These are phyloP conservation scores for Funneliformis geosporum DNA, from an alignment of 192 early-diverging fungal species.

Conservation along the genomic window DNA sequence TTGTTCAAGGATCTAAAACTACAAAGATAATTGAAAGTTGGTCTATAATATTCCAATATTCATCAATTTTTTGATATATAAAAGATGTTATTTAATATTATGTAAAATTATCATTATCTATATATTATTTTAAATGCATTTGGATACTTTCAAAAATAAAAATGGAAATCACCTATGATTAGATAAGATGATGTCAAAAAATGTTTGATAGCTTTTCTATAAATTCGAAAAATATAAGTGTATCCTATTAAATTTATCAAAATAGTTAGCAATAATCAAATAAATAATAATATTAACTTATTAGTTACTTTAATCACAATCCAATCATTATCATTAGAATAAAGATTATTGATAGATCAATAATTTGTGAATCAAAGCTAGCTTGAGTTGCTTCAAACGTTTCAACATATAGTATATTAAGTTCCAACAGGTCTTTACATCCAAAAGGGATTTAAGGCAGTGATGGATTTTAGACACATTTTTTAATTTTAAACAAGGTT, in stretches of 20 bases:
- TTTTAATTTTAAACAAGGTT: too few relatives aligned
- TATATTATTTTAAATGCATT: neutral
- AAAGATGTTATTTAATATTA: neutral
- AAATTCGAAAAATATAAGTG: neutral
- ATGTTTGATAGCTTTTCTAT: neutral
- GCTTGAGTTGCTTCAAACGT: neutral
- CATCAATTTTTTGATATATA: neutral
- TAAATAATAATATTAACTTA: neutral
- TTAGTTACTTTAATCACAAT: too few relatives aligned
- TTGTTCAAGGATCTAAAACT: neutral
- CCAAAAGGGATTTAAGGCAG: neutral
- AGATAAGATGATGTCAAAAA: neutral
- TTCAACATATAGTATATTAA: constrained; percentile 9
- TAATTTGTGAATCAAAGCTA: neutral
- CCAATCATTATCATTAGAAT: neutral
- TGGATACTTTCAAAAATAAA: neutral
- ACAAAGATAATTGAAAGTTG: neutral
- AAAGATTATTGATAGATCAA: neutral
- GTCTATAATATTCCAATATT: constrained; percentile 2
- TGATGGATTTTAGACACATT: too few relatives aligned
- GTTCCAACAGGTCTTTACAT: constrained; percentile 3
- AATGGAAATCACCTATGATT: neutral
- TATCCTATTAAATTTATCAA: neutral
- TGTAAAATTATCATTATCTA: neutral
- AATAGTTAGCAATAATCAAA: too few relatives aligned